Evolutionary conservation across 2,329 filamentous ascomycete genomes (phyloP).

Genomic region (Fusarium nurragi): DNA sequence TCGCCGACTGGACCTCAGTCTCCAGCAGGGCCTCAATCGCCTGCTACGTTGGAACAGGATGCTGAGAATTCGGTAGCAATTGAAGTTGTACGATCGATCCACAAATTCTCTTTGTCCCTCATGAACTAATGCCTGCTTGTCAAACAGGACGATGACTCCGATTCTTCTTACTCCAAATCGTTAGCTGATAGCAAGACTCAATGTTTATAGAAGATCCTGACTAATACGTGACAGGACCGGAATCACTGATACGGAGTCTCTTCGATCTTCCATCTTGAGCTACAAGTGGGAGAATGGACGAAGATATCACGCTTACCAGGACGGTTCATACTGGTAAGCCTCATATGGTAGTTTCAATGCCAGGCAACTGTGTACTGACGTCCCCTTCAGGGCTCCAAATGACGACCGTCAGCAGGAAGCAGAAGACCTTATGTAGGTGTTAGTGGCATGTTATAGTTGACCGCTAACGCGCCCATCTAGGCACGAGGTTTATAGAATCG

Average conservation of each 20-base stretch:
- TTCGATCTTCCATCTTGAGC: conserved; percentile 31
- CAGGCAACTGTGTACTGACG: background rate
- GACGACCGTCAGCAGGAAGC: conserved; percentile 44
- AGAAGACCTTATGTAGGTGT: conserved; percentile 41
- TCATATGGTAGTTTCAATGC: accelerated
- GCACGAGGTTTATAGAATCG: conserved; percentile 44
- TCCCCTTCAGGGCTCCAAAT: conserved; percentile 37
- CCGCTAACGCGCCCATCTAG: background rate
- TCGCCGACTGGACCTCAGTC: background rate
- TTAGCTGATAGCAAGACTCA: background rate
- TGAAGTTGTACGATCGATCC: conserved; percentile 18
- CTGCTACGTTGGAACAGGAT: background rate
- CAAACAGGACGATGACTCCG: conserved; percentile 20
- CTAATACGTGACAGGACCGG: background rate
- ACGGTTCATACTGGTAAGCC: conserved; percentile 52
- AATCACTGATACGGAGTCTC: conserved; percentile 33
- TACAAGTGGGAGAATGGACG: conserved; percentile 58
- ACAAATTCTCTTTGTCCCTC: accelerated
- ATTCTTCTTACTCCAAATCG: conserved; percentile 31
- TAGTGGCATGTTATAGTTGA: accelerated
- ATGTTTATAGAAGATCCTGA: accelerated
- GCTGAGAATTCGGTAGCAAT: background rate
- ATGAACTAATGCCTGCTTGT: background rate
- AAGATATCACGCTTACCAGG: conserved; percentile 58
- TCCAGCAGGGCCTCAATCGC: background rate